phyloP scores from a whole-genome alignment of 805 yeast species.

The Candida dajiaensis region DNA sequence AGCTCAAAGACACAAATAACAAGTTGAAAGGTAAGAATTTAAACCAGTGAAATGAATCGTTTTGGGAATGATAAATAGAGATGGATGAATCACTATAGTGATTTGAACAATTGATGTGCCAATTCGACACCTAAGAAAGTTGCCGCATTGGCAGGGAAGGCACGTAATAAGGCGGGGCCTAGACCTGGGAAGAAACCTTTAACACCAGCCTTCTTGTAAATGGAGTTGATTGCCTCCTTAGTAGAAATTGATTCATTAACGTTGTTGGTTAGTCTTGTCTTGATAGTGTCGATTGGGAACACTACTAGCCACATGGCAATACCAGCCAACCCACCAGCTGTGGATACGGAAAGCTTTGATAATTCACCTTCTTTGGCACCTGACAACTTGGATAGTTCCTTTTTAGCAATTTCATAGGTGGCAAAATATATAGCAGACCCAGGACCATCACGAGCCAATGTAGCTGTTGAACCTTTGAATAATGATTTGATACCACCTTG shows the following conservation, averaged over 20 bases:
- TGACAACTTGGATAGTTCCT: constrained; percentile 39
- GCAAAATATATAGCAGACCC: constrained; percentile 96
- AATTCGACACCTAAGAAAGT: constrained; percentile 94
- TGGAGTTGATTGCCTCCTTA: constrained; percentile 56
- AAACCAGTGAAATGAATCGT: not conserved
- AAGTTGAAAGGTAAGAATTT: not conserved
- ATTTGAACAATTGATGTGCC: constrained; percentile 41
- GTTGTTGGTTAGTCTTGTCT: constrained; percentile 38
- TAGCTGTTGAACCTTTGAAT: constrained; percentile 87
- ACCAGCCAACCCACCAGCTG: constrained; percentile 96
- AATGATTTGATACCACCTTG: constrained; percentile 82
- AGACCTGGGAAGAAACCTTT: constrained; percentile 96
- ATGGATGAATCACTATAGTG: constrained; percentile 2
- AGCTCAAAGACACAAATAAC: too few relatives aligned
- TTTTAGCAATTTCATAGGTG: constrained; percentile 80
- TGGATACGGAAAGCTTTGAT: constrained; percentile 67
- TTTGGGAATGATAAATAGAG: not conserved
- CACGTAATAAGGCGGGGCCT: constrained; percentile 90
- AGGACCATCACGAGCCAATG: constrained; percentile 95
- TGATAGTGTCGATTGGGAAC: constrained; percentile 94
- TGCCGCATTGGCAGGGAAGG: constrained; percentile 99
- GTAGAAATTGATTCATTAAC: constrained; percentile 43
- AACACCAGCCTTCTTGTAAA: constrained; percentile 73
- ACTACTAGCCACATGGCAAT: constrained; percentile 95
- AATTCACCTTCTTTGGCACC: constrained; percentile 44